Evolutionary conservation across 768 basidiomycete species (phyloP).

Genomic region (Boletus patriciae): DNA sequence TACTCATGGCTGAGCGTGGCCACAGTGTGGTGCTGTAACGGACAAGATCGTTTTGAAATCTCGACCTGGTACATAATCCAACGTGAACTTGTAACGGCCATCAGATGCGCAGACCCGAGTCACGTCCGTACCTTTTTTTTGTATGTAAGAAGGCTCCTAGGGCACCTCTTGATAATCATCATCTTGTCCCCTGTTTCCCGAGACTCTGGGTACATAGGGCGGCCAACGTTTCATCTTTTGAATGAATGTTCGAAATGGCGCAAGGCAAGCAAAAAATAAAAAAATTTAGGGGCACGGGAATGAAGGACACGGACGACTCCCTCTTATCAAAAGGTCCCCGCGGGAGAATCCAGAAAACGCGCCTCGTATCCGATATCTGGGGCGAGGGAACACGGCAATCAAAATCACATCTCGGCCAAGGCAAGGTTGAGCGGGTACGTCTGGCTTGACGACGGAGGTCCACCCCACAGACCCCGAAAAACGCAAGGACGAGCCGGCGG

Average conservation of each 20-base stretch:
- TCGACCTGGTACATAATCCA: conserved; percentile 5
- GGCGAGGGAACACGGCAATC: not conserved
- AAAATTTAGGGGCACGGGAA: conserved; percentile 10
- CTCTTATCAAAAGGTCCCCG: not conserved
- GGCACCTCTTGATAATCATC: not conserved
- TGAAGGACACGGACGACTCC: conserved; percentile 1
- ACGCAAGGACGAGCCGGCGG: conserved; percentile 6
- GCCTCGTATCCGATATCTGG: not conserved
- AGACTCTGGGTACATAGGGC: not conserved
- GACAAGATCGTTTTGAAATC: not conserved
- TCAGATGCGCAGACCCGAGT: conserved; percentile 17
- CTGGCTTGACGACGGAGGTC: not conserved
- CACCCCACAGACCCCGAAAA: not conserved
- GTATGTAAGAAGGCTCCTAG: conserved; percentile 14
- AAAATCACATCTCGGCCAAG: not conserved
- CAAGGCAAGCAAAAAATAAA: not conserved
- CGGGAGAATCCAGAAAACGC: not conserved
- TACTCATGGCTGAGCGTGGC: no score
- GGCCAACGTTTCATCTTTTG: not conserved
- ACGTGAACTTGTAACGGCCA: conserved; percentile 22
- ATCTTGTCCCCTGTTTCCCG: not conserved
- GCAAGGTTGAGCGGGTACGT: no score
- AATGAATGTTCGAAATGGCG: not conserved
- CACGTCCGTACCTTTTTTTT: conserved; percentile 3
- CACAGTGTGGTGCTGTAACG: no score